phyloP scores from a whole-genome alignment of 2,329 filamentous ascomycete species.

The Ceratocystis papillata region DNA sequence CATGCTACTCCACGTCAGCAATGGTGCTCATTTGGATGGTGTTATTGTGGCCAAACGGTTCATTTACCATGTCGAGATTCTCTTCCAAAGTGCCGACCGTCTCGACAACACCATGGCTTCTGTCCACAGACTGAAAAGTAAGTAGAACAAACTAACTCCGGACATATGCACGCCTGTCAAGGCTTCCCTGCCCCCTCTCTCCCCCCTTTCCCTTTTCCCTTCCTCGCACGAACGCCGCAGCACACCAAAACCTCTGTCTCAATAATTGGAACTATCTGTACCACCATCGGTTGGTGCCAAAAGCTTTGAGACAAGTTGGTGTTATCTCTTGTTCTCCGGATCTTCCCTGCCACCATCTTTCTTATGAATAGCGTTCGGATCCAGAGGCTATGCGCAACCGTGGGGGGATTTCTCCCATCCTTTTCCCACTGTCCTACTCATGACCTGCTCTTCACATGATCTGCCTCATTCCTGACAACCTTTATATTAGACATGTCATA shows the following conservation, averaged over 20 bases:
- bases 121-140: conserved; percentile 49
- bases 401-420: background rate
- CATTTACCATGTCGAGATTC: conserved; percentile 87
- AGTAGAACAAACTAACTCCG: conserved; percentile 27
- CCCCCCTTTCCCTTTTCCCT: background rate
- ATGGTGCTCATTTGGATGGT: conserved; percentile 89
- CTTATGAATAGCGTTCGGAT: background rate
- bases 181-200: background rate
- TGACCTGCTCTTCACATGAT: conserved; percentile 18
- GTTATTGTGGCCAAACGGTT: conserved; percentile 92
- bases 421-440: background rate
- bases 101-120: conserved; percentile 61
- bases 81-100: conserved; percentile 80
- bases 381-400: background rate
- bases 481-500: conserved; percentile 62
- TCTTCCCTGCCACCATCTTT: conserved; percentile 11
- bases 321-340: conserved; percentile 5
- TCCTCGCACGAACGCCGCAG: background rate
- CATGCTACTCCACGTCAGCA: conserved; percentile 97
- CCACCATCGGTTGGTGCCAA: background rate
- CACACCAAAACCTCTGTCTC: background rate
- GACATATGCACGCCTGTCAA: conserved; percentile 5
- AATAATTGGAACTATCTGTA: background rate
- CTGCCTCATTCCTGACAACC: conserved; percentile 14
- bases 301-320: conserved; percentile 4